Base-by-base conservation (phyloP, 2,329 filamentous ascomycete genomes). In the Ophiostoma fasciatum region DNA sequence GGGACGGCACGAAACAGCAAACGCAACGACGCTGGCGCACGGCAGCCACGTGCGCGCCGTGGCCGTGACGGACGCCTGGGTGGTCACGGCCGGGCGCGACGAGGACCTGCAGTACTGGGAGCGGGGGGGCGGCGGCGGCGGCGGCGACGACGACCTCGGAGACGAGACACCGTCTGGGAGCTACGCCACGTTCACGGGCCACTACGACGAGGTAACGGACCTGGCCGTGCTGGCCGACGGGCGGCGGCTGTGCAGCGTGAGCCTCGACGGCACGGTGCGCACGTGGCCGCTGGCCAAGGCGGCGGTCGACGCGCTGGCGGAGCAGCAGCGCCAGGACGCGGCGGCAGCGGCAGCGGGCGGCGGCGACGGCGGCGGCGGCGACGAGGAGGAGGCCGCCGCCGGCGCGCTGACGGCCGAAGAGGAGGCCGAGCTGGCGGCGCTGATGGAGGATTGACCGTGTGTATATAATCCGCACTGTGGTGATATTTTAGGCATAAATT, bases 91-190 rank as follows among this genome's bases (percentile, higher is more conserved):
- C 2, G 93, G 90, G 39, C 68, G 90, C 46, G 84, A 94, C 50
- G 90, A 98, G 57, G 75, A 94, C 48, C 67, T 98, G 40, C 81
- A 92, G 48, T 70, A 96, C 8, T 98, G 88, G 88, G 80, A 94
- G 53, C 60, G 69, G 31, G 78, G 74, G 8, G 83, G 82, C 50
- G 80, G 79, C 53, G 68, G 68, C 9, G 77, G 87, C 42, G 69
- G 73, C 26, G 88, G 88, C 0, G 88, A 96, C 58, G 94, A 75
- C 50, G 85, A 96, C 50, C 88, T 94, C 55, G 77, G 96, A 8
- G 94, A 83, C 1, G 83, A 79, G 23, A 78, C 52, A 61, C n/a
- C n/a, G n/a, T n/a, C n/a, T n/a, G n/a, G n/a, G n/a, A n/a, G 92
- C 22, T 70, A 79, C 50, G 81, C 81, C 53, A 69, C 70, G 7